Evolutionary conservation across 2,329 filamentous ascomycete species (phyloP).

Genomic region (Cytospora schulzeri): DNA sequence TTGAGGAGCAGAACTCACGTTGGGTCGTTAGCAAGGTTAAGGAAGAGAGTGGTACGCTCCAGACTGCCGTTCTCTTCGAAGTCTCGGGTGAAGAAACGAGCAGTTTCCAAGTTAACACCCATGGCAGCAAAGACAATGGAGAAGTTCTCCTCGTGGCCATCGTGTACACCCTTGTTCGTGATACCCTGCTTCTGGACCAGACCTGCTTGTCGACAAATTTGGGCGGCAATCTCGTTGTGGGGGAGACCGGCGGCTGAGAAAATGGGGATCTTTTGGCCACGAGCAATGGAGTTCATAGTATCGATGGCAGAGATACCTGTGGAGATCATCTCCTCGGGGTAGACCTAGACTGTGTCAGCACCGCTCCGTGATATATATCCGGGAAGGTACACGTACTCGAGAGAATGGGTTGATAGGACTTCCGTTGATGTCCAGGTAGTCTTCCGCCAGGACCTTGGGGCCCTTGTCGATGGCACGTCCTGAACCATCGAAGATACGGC

Average conservation of each 20-base stretch:
- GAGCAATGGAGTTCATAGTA: slow-evolving; percentile 96
- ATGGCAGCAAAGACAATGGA: slow-evolving; percentile 99
- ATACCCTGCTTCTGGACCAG: slow-evolving; percentile 77
- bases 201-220: slow-evolving; percentile 96
- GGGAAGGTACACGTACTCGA: slow-evolving; percentile 61
- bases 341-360: slow-evolving; percentile 63
- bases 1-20: slow-evolving; percentile 63
- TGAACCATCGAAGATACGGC: slow-evolving; percentile 97
- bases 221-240: slow-evolving; percentile 98
- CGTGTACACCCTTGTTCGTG: slow-evolving; percentile 92
- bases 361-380: neutral
- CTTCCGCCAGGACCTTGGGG: slow-evolving; percentile 95
- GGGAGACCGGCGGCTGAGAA: slow-evolving; percentile 98
- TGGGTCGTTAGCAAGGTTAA: slow-evolving; percentile 98
- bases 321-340: slow-evolving; percentile 99
- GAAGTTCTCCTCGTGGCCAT: slow-evolving; percentile 98
- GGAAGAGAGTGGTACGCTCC: slow-evolving; percentile 95
- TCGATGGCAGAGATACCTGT: slow-evolving; percentile 99
- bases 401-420: slow-evolving; percentile 98
- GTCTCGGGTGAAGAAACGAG: slow-evolving; percentile 96
- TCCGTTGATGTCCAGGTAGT: slow-evolving; percentile 98
- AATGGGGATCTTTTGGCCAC: slow-evolving; percentile 99
- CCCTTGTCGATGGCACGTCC: slow-evolving; percentile 98
- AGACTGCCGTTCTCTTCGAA: slow-evolving; percentile 99
- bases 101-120: slow-evolving; percentile 99